A percentile compares a stretch with the other conserved stretches of the same genome.
phyloP scores from a whole-genome alignment of 2,329 filamentous ascomycete genomes.

The Penicillium occitanis region DNA sequence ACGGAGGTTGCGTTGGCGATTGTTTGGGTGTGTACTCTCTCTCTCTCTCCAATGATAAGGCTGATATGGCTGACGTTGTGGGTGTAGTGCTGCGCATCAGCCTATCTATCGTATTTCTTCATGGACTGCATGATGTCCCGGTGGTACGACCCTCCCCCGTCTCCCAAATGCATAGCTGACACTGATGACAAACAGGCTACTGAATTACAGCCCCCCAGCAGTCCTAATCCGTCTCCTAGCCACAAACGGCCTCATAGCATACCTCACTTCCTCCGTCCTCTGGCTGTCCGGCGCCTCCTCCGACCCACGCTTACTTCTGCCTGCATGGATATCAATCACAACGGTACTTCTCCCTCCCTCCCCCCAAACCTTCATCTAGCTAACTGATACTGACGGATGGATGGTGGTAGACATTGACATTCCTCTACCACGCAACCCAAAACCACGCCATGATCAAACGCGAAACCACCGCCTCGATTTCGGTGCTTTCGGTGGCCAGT shows the following conservation, averaged over 20 bases:
- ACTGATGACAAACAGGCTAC: constrained; percentile 57
- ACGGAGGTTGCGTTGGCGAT: constrained; percentile 71
- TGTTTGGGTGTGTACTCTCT: constrained; percentile 63
- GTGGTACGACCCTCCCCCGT: constrained; percentile 54
- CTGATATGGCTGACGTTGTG: not conserved
- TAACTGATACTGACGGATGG: not conserved
- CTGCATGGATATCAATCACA: constrained; percentile 75
- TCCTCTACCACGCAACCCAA: constrained; percentile 74
- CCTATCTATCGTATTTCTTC: constrained; percentile 79
- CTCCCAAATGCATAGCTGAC: not conserved
- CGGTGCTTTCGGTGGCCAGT: constrained; percentile 72
- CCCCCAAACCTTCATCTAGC: not conserved
- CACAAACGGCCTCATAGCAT: constrained; percentile 71
- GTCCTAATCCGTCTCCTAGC: constrained; percentile 77
- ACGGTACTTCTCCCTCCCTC: constrained; percentile 53
- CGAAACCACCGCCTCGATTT: constrained; percentile 74
- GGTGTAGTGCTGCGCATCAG: constrained; percentile 68
- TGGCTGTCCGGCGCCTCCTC: constrained; percentile 68
- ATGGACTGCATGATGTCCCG: constrained; percentile 82
- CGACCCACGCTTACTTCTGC: constrained; percentile 69
- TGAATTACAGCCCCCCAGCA: constrained; percentile 76
- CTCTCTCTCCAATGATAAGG: too few species aligned
- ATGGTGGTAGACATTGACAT: constrained; percentile 61
- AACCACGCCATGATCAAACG: constrained; percentile 77
- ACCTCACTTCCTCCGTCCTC: constrained; percentile 70